phyloP scores from a whole-genome alignment of 176 grass and related monocot species.

The Oryza brachyantha region DNA sequence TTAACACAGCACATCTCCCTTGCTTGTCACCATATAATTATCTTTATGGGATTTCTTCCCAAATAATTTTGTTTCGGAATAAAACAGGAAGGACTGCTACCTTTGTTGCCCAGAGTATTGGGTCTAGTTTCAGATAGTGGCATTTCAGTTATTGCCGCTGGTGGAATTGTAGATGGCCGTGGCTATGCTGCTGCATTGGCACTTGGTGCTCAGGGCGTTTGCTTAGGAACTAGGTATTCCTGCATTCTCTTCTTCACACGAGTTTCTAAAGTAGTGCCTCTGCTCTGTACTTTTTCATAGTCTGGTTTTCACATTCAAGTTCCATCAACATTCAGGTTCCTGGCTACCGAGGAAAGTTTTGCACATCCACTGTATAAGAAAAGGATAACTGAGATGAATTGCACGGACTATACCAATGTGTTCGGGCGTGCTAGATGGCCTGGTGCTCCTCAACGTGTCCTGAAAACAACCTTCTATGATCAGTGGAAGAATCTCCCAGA shows the following conservation, averaged over 20 bases:
- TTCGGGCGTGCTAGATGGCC: conserved; percentile 93
- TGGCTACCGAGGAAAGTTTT: conserved; percentile 76
- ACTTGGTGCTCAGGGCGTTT: conserved; percentile 79
- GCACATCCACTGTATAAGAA: conserved; percentile 81
- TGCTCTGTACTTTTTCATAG: not conserved
- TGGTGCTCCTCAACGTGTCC: conserved; percentile 71
- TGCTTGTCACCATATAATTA: conserved; percentile 2
- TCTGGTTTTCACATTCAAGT: not conserved
- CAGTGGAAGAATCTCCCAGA: conserved; percentile 66
- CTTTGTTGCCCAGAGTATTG: conserved; percentile 70
- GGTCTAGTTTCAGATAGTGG: conserved; percentile 63
- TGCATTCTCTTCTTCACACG: not conserved
- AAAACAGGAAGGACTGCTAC: conserved; percentile 67
- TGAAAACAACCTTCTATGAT: conserved; percentile 71
- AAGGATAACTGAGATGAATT: conserved; percentile 61
- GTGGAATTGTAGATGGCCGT: conserved; percentile 84
- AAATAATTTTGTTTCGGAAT: conserved; percentile 16
- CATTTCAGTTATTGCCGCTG: conserved; percentile 63
- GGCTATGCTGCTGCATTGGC: conserved; percentile 77
- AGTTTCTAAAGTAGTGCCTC: not conserved
- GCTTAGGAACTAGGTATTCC: conserved; percentile 83
- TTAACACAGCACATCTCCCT: not conserved
- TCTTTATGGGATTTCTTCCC: conserved; percentile 2
- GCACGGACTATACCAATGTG: conserved; percentile 64
- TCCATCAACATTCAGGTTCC: conserved; percentile 56